phyloP scores from a whole-genome alignment of 768 basidiomycete genomes.

The Baorangia bicolor region DNA sequence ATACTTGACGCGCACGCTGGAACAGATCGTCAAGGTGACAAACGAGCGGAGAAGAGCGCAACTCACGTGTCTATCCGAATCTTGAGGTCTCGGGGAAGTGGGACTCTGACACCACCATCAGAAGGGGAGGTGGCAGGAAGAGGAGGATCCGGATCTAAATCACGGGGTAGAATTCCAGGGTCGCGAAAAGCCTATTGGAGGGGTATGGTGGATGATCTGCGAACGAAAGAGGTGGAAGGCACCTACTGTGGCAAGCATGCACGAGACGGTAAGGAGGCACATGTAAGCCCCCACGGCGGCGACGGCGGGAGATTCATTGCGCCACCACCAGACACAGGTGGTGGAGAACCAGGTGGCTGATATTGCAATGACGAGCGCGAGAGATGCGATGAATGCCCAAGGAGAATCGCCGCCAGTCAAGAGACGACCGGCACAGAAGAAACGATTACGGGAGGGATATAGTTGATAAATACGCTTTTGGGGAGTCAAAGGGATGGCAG shows the following conservation, averaged over 20 bases:
- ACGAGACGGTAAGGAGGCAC: constrained; percentile 64
- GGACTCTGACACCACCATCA: constrained; percentile 59
- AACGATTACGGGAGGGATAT: constrained; percentile 73
- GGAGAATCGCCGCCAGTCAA: constrained; percentile 86
- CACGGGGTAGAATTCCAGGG: constrained; percentile 86
- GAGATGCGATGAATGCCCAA: constrained; percentile 71
- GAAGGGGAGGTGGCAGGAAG: constrained; percentile 61
- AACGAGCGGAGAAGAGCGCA: background rate
- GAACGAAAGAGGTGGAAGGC: background rate
- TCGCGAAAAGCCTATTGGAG: constrained; percentile 65
- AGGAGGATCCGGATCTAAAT: constrained; percentile 85
- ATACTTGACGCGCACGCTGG: constrained; percentile 87
- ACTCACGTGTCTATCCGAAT: constrained; percentile 77
- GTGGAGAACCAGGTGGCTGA: constrained; percentile 85
- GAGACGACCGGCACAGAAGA: constrained; percentile 68
- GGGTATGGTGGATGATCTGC: background rate
- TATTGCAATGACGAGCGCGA: constrained; percentile 62
- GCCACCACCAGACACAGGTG: constrained; percentile 90
- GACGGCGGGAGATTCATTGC: constrained; percentile 66
- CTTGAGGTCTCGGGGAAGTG: constrained; percentile 79
- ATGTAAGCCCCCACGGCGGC: constrained; percentile 65
- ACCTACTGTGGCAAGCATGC: constrained; percentile 76
- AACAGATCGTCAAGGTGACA: background rate
- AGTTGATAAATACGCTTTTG: constrained; percentile 55
- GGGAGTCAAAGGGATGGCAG: constrained; percentile 32